phyloP scores from a whole-genome alignment of 1,139 yeast genomes.

The Groenewaldozyma sp. region DNA sequence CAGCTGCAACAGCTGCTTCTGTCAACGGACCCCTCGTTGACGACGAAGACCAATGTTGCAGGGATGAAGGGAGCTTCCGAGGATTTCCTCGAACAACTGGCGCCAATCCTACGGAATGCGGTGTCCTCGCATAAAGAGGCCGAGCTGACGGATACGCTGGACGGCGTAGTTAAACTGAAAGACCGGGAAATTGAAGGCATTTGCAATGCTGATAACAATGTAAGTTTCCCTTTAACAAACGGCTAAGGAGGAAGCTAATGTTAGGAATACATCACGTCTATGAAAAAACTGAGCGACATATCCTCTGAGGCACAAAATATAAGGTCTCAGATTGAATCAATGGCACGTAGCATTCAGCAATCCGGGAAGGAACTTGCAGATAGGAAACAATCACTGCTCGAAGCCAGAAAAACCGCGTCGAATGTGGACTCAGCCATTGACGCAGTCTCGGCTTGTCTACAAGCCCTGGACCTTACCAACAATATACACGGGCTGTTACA shows the following conservation, averaged over 20 bases:
- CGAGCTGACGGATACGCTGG: slow-evolving; percentile 47
- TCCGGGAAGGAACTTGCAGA: slow-evolving; percentile 58
- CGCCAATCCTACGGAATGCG: slow-evolving; percentile 71
- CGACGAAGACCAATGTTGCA: slow-evolving; percentile 11
- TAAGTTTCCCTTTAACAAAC: slow-evolving; percentile 22
- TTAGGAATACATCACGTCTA: slow-evolving; percentile 36
- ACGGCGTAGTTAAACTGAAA: slow-evolving; percentile 47
- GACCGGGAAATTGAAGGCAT: slow-evolving; percentile 56
- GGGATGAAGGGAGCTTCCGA: slow-evolving; percentile 35
- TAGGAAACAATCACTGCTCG: slow-evolving; percentile 29
- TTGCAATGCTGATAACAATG: slow-evolving; percentile 52
- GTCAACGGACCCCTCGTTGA: slow-evolving; percentile 22
- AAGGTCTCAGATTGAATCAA: slow-evolving; percentile 42
- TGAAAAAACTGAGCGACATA: slow-evolving; percentile 50
- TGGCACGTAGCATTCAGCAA: slow-evolving; percentile 45
- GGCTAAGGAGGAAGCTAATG: not conserved
- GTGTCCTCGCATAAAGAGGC: slow-evolving; percentile 46
- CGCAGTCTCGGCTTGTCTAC: slow-evolving; percentile 49
- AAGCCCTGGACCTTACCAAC: slow-evolving; percentile 78
- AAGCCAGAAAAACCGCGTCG: slow-evolving; percentile 21
- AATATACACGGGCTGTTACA: slow-evolving; percentile 75
- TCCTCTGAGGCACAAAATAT: slow-evolving; percentile 46
- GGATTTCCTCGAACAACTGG: slow-evolving; percentile 69
- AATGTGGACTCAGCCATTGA: slow-evolving; percentile 31
- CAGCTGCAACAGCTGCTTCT: slow-evolving; percentile 25